Percentiles rank a stretch among this genome's conserved stretches.
These are phyloP conservation scores for Flaveria brownii DNA, from an alignment of 129 eudicot genomes.

Conservation along the genomic window DNA sequence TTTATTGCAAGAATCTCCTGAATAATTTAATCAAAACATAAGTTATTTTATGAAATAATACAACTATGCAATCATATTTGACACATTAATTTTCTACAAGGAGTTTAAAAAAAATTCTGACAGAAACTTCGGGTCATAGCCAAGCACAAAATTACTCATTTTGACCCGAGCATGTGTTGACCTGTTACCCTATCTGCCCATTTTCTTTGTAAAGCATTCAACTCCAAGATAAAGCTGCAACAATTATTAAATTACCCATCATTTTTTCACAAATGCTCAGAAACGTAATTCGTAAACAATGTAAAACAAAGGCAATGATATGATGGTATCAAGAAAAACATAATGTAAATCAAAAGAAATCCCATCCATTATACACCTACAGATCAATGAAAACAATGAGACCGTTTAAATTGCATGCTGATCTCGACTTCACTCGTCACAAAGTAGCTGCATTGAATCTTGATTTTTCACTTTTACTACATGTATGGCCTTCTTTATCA, in stretches of 20 bases:
- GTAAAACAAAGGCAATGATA: constrained; percentile 12
- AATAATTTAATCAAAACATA: background rate
- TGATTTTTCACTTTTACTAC: constrained; percentile 38
- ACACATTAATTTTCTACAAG: background rate
- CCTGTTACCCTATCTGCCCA: background rate
- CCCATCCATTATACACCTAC: constrained; percentile 12
- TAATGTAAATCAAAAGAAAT: background rate
- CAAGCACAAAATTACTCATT: background rate
- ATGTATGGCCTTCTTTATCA: constrained; percentile 51
- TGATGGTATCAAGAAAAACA: constrained; percentile 10
- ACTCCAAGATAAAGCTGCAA: constrained; percentile 6
- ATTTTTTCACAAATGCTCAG: background rate
- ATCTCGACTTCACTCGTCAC: background rate
- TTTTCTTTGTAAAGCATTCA: constrained; percentile 1
- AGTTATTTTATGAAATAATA: background rate
- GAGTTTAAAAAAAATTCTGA: background rate
- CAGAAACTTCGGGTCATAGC: background rate
- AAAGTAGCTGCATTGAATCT: background rate
- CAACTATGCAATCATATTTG: background rate
- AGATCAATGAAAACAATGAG: background rate
- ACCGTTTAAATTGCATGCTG: constrained; percentile 2
- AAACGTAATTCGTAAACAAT: background rate
- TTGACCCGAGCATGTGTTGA: background rate
- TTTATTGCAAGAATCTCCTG: background rate
- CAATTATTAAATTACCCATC: background rate